Conservation (phyloP, 2,329 filamentous ascomycete genomes). For the Lasiodiplodia gonubiensis region DNA sequence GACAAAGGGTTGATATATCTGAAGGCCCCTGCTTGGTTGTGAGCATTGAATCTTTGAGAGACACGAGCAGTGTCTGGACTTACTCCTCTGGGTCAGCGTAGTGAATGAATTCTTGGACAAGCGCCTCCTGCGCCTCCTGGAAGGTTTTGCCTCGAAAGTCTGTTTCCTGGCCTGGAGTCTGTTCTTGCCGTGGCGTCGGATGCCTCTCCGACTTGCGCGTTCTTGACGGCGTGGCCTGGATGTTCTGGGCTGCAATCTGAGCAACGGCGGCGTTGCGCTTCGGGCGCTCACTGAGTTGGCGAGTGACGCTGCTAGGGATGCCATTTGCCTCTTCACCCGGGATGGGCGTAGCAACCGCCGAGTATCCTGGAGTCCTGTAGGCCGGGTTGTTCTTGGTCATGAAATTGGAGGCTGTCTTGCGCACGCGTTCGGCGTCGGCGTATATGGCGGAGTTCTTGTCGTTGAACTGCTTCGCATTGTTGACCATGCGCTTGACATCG, state of each 20-base stretch:
- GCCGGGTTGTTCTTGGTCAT: constrained; percentile 88
- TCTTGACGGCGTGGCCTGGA: constrained; percentile 21
- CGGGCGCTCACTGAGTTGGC: constrained; percentile 29
- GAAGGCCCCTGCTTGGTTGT: constrained; percentile 59
- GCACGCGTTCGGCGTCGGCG: constrained; percentile 83
- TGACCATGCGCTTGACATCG: constrained; percentile 85
- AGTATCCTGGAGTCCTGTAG: constrained; percentile 72
- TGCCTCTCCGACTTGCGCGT: constrained; percentile 36
- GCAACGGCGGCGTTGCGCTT: constrained; percentile 15
- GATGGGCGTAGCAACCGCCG: constrained; percentile 74
- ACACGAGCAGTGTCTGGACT: background rate
- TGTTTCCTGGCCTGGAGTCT: constrained; percentile 47
- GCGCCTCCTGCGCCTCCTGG: constrained; percentile 84
- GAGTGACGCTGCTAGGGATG: constrained; percentile 9
- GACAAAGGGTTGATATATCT: constrained; percentile 76
- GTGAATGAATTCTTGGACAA: constrained; percentile 74
- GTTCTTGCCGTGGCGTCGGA: constrained; percentile 38
- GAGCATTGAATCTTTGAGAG: background rate
- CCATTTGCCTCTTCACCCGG: constrained; percentile 50
- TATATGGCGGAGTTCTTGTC: constrained; percentile 73
- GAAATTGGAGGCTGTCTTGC: constrained; percentile 84
- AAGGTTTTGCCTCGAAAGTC: constrained; percentile 76
- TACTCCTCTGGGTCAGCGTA: constrained; percentile 61
- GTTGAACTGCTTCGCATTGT: constrained; percentile 86
- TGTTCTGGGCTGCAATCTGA: background rate